Evolutionary conservation across 768 basidiomycete species (phyloP), one percentile per base, ranked within the genome.

Genomic region (Naganishia onofrii): DNA sequence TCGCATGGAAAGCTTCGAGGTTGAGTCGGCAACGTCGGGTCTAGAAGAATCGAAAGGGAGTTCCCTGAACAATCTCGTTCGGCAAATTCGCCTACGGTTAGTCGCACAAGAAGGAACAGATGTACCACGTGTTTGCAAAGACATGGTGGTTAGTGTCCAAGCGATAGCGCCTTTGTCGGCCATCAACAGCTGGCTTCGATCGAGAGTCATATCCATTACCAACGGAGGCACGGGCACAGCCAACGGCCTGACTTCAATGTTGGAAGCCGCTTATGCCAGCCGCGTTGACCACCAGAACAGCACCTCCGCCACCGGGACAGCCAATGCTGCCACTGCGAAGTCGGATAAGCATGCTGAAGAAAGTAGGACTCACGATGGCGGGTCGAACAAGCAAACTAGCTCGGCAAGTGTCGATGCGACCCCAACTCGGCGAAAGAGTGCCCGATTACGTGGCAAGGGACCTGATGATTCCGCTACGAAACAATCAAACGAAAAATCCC

Each of bases 91-190:
- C 12, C 86, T 98, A 15, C 89, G 92, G 26, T 83, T 99, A 19
- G 85, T 91, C n/a, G 92, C 93, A 0, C 89, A 89, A 12, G 92
- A 96, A 65, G 91, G 90, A 38, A 87, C 90, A 0, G 93, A 93
- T 73, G 86, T 95, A 26, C 95, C 96, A 21, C 88, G 89, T 67
- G 90, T 90, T 76, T 82, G 81, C 65, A 76, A 77, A 19, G 93
- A 92, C 74, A 91, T 98, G 76, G 91, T 93, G 46, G 91, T 98
- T 26, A 97, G 94, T 8, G 98, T 98, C 71, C 95, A 98, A 78
- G 95, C 94, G 7, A 96, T 98, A 72, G 95, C 96, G 0, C 97
- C 93, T 0, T 93, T 98, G 86, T 93, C 96, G 79, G 93, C 95
- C 0, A 85, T 98, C 34, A 92, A 96, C 76, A 94, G 96, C 79